phyloP scores from a whole-genome alignment of 345 rosid species.

The Psidium friedrichsthalianum region DNA sequence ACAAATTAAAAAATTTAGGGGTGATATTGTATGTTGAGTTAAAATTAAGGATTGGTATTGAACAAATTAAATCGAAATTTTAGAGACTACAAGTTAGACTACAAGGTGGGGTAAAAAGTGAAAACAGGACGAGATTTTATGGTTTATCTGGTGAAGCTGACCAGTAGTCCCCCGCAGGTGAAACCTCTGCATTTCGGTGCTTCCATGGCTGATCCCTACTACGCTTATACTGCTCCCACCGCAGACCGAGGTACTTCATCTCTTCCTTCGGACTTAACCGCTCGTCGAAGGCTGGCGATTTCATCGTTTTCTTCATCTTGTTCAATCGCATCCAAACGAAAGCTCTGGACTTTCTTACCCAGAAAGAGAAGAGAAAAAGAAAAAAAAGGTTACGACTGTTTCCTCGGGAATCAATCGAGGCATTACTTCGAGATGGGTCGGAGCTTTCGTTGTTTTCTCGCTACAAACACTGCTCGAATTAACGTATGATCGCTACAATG shows the following conservation, averaged over 20 bases:
- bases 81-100: too few relatives aligned
- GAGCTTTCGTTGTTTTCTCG: background rate
- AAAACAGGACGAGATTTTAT: too few relatives aligned
- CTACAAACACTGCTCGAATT: background rate
- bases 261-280: background rate
- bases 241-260: slow-evolving; percentile 11
- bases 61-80: too few relatives aligned
- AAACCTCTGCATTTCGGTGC: background rate
- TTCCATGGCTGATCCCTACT: slow-evolving; percentile 22
- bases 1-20: too few relatives aligned
- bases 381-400: background rate
- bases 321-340: background rate
- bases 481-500: background rate
- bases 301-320: background rate
- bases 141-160: too few relatives aligned
- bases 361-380: background rate
- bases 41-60: too few relatives aligned
- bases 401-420: background rate
- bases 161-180: background rate
- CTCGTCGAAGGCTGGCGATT: background rate
- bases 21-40: too few relatives aligned
- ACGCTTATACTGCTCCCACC: slow-evolving; percentile 11
- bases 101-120: too few relatives aligned
- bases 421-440: background rate
- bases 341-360: background rate